phyloP scores from a whole-genome alignment of 805 yeast species.

The Crinitomyces ghanaensis region DNA sequence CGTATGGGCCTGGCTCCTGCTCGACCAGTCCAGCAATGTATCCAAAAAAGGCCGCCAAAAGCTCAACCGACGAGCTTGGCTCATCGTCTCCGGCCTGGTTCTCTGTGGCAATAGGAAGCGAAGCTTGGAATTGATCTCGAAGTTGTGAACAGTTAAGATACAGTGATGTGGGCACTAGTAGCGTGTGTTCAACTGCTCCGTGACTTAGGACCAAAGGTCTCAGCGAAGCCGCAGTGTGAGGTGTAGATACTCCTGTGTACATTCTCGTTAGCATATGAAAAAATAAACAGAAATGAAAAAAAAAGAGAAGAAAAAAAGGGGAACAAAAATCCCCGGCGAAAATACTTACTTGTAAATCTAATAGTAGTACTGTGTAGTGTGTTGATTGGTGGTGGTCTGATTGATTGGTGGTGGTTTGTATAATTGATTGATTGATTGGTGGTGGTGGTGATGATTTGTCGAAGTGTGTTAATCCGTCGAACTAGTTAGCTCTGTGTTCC shows the following conservation, averaged over 20 bases:
- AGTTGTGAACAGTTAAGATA: constrained; percentile 77
- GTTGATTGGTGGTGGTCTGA: background rate
- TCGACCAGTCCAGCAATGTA: constrained; percentile 27
- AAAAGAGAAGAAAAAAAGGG: background rate
- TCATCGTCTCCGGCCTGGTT: constrained; percentile 79
- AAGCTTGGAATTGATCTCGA: constrained; percentile 70
- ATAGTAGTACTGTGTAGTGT: no score
- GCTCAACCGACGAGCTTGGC: constrained; percentile 77
- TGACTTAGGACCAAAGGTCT: constrained; percentile 79
- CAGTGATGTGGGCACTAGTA: constrained; percentile 72
- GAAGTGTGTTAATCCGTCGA: no score
- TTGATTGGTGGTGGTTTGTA: background rate
- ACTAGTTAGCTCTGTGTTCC: no score
- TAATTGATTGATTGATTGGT: no score
- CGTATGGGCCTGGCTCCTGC: constrained; percentile 41
- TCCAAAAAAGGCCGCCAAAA: constrained; percentile 75
- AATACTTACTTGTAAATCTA: no score
- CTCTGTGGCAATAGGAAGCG: constrained; percentile 62
- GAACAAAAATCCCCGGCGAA: background rate
- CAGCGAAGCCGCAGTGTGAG: constrained; percentile 36
- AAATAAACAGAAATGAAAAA: no score
- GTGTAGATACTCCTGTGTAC: constrained; percentile 33
- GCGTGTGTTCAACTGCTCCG: constrained; percentile 79
- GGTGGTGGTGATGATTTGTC: no score
- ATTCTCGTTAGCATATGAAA: no score